Evolutionary conservation across 139 green algal species (phyloP).

Genomic region (Auxenochlorella protothecoides): DNA sequence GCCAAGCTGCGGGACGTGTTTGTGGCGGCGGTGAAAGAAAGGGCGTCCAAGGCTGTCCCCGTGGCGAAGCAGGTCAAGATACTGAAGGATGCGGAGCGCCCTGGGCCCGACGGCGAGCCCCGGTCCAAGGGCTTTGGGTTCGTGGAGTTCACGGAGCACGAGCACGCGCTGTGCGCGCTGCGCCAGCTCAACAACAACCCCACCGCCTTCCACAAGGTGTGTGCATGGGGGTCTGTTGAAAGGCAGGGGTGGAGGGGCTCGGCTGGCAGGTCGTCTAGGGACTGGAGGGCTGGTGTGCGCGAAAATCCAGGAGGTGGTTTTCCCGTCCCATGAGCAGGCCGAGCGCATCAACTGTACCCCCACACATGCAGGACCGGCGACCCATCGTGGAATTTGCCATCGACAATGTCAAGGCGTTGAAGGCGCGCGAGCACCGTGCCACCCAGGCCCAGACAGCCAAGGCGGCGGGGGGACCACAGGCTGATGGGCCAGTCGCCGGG

Average conservation of each 20-base stretch:
- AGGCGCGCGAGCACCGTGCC: conserved; percentile 11
- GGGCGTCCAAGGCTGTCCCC: conserved; percentile 70
- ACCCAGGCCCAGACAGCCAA: too few relatives aligned
- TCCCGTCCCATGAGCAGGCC: too few relatives aligned
- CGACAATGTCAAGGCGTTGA: conserved; percentile 63
- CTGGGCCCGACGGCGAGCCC: conserved; percentile 10
- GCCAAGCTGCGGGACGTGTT: conserved; percentile 43
- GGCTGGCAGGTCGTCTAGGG: too few relatives aligned
- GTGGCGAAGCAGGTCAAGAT: conserved; percentile 75
- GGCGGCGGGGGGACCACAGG: too few relatives aligned
- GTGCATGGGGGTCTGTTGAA: not conserved
- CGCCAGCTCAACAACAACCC: conserved; percentile 96
- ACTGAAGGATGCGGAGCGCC: conserved; percentile 52
- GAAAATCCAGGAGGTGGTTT: too few relatives aligned
- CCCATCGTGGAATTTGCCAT: conserved; percentile 88
- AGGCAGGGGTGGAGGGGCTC: not conserved
- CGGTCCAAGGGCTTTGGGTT: conserved; percentile 69
- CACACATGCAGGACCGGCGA: conserved; percentile 20
- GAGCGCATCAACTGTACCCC: too few relatives aligned
- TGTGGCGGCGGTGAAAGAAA: conserved; percentile 48
- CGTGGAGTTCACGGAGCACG: conserved; percentile 79
- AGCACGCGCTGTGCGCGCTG: conserved; percentile 81
- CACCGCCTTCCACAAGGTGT: conserved; percentile 7
- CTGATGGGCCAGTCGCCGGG: too few relatives aligned
- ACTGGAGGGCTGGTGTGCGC: too few relatives aligned